phyloP scores from a whole-genome alignment of 176 grass and related monocot genomes.

The Aegilops umbellulata region DNA sequence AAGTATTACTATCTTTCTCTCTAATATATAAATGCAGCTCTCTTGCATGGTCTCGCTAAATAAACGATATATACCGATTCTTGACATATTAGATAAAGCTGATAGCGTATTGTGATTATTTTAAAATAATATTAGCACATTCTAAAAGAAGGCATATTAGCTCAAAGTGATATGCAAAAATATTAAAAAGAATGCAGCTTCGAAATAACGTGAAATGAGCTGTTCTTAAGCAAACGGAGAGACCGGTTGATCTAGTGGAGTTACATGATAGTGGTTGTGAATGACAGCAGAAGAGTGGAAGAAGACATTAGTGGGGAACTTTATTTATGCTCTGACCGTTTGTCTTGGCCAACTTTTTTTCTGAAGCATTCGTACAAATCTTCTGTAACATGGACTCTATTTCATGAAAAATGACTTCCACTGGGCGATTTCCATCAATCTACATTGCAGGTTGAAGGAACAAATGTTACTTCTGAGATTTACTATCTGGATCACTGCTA shows the following conservation, averaged over 20 bases:
- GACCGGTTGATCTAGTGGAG: not conserved
- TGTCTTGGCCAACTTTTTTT: constrained; percentile 50
- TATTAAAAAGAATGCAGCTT: not conserved
- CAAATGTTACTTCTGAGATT: constrained; percentile 21
- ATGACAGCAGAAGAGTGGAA: not conserved
- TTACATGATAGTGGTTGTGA: constrained; percentile 8
- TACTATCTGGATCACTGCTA: constrained; percentile 13
- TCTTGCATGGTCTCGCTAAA: not conserved
- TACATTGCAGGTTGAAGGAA: constrained; percentile 55
- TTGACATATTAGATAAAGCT: not conserved
- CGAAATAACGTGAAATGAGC: not conserved
- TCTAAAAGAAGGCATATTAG: not conserved
- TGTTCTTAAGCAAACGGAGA: not conserved
- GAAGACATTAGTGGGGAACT: constrained; percentile 1
- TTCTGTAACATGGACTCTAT: constrained; percentile 69
- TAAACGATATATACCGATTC: not conserved
- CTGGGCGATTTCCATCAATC: constrained; percentile 79
- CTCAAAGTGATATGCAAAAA: not conserved
- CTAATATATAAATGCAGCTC: not conserved
- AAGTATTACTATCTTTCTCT: not conserved
- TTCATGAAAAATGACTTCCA: constrained; percentile 65
- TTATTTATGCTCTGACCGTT: constrained; percentile 55
- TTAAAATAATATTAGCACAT: not conserved
- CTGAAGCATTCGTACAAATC: constrained; percentile 47
- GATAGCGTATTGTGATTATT: constrained; percentile 2